Conservation (phyloP, 1,284 basidiomycete genomes). For the Salmacisia buchloeana region DNA sequence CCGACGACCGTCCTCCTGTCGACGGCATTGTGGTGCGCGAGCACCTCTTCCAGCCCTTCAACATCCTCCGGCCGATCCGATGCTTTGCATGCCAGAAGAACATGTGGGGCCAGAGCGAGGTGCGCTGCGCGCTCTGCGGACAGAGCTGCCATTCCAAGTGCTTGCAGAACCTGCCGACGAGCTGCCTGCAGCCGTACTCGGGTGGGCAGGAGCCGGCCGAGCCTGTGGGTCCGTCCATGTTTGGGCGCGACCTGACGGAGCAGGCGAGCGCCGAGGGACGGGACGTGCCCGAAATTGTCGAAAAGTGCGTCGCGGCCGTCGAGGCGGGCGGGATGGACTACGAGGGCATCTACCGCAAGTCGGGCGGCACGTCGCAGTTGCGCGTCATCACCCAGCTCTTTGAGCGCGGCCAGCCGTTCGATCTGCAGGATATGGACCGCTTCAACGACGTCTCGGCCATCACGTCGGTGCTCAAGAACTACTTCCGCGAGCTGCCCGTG, state of each 20-base stretch:
- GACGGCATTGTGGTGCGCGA: slow-evolving; percentile 48
- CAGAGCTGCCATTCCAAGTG: slow-evolving; percentile 40
- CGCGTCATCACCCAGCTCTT: slow-evolving; percentile 91
- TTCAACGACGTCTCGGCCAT: slow-evolving; percentile 97
- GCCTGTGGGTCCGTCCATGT: slow-evolving; percentile 65
- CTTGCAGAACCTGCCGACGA: slow-evolving; percentile 32
- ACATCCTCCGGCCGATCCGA: slow-evolving; percentile 76
- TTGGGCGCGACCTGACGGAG: slow-evolving; percentile 77
- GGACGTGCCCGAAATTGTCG: slow-evolving; percentile 79
- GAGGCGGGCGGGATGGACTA: slow-evolving; percentile 76
- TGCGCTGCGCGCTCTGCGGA: slow-evolving; percentile 64
- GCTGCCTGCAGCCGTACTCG: slow-evolving; percentile 36
- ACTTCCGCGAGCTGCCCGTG: slow-evolving; percentile 83
- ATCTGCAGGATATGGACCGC: slow-evolving; percentile 73
- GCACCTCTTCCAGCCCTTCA: slow-evolving; percentile 85
- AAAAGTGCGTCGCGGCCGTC: slow-evolving; percentile 90
- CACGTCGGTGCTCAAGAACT: slow-evolving; percentile 93
- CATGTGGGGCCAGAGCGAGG: slow-evolving; percentile 89
- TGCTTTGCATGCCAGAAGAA: slow-evolving; percentile 96
- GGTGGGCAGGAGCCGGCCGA: slow-evolving; percentile 26
- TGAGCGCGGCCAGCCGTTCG: slow-evolving; percentile 84
- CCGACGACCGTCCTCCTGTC: too few relatives aligned
- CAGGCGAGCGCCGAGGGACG: slow-evolving; percentile 71
- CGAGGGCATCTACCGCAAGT: slow-evolving; percentile 95
- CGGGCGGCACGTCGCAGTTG: slow-evolving; percentile 83